Evolutionary conservation across 1,284 basidiomycete genomes (phyloP), one percentile per base, ranked within the genome.

Genomic region (Ganoderma lingzhi): DNA sequence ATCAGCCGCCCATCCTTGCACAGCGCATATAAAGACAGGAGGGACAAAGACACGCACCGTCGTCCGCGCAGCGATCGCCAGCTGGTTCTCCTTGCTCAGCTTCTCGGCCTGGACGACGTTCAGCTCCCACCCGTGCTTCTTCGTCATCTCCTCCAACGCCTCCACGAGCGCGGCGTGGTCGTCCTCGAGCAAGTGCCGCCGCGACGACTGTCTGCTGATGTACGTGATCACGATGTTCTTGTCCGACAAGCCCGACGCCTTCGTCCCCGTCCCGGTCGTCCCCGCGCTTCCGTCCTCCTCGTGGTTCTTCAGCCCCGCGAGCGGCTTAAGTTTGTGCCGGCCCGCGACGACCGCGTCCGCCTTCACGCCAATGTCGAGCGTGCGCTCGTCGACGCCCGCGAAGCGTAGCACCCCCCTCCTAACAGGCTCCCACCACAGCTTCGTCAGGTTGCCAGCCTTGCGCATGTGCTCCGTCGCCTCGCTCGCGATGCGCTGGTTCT

Each of bases 371-470:
- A 78, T 67, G 63, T 79, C 77, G 66, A 78, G 53, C 62, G 69
- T 70, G 28, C 65, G 64, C 60, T 74, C 81, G 14, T 77, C 71
- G 6, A 86, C 85, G 15, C 90, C 89, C 0, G 89, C 88, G 74
- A 91, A 93, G 62, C 86, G 83, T 79, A 91, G 85, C 37, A 93
- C 84, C 15, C 86, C 86, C 59, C 86, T 79, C 37, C 90, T 82
- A 12, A 94, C 77, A 32, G 89, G 87, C 74, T 90, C 88, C 92
- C 93, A 94, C 92, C 92, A 94, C 58, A 81, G 84, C 85, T 67
- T 79, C 80, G 72, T 67, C 75, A 81, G 73, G 69, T 69, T 74
- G 9, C 77, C 80, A 39, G 80, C 70, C 62, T 76, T 76, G 42
- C 79, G 79, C 86, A 88, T 87, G 67, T 80, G 81, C 62, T 88